Evolutionary conservation across 495 filamentous ascomycete species (phyloP), one percentile per base, ranked within the genome.

Genomic region (Hypoxylon subgilvum): DNA sequence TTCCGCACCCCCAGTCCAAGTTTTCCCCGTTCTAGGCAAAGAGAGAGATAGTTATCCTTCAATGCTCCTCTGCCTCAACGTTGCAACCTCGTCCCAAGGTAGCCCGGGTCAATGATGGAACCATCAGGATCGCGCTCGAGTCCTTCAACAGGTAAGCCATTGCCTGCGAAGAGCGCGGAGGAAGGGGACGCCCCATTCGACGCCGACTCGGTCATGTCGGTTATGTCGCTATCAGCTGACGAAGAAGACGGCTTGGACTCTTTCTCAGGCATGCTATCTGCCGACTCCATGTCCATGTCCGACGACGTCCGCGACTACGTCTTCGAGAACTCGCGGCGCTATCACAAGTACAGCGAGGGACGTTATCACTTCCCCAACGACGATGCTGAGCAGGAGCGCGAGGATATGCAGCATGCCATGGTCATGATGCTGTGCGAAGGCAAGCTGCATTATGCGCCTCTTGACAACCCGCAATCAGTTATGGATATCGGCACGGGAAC

Each of bases 401-500:
- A 77, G 36, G 76, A 78, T 45, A 72, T 78, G 64, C 75, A 76
- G 61, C 77, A 68, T 52, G 69, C 66, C 22, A 63, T 71, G 61
- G 69, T 66, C 23, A 51, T 71, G 22, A 63, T 71, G 52, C 63
- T 74, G n/a, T 72, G 63, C 42, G 73, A 76, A 25, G 78, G 79
- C n/a, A 50, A 40, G 25, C 68, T 87, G 9, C 77, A 79, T 59
- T 72, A 75, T 21, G 77, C 84, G 2, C 83, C 76, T 7, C 54
- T 76, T 10, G 52, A 68, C 5, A 69, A 78, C 30, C 76, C 79
- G 0, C 63, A 72, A 9, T 73, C 76, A 25, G 73, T 85, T 22
- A 73, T 86, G 27, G 84, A 87, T 48, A 72, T 86, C 27, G 84
- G 83, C 25, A 85, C 82, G 1, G 84, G 84, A 6, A 86, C 83